These are phyloP conservation scores for Pestalotiopsis sp. DNA, from an alignment of 2,329 filamentous ascomycete genomes.

Conservation along the genomic window DNA sequence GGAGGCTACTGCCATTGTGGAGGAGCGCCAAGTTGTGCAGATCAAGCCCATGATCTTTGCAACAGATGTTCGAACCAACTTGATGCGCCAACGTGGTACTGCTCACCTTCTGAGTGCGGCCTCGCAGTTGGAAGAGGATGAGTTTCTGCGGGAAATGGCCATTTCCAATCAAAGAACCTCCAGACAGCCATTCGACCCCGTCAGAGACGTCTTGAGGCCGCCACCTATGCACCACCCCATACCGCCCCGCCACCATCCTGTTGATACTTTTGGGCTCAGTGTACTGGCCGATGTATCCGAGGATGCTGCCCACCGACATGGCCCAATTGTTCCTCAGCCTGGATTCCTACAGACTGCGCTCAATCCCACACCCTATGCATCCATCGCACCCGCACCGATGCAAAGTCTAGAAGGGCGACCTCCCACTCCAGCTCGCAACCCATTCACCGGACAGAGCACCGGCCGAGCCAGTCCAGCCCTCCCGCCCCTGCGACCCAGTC, in stretches of 20 bases:
- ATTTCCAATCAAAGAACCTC: constrained; percentile 27
- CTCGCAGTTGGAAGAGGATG: constrained; percentile 16
- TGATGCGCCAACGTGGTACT: constrained; percentile 16
- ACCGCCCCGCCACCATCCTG: constrained; percentile 17
- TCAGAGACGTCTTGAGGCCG: constrained; percentile 44
- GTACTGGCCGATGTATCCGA: constrained; percentile 35
- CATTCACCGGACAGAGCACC: constrained; percentile 33
- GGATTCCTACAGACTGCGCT: constrained; percentile 40
- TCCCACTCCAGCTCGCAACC: constrained; percentile 27
- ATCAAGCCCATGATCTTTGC: background rate
- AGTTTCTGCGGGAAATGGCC: constrained; percentile 11
- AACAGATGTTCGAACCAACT: background rate
- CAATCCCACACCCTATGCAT: constrained; percentile 32
- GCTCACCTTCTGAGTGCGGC: constrained; percentile 23
- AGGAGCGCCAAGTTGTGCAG: background rate
- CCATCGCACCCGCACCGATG: constrained; percentile 31
- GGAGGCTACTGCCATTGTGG: constrained; percentile 6
- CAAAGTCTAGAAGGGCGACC: constrained; percentile 22
- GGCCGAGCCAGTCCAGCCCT: constrained; percentile 35
- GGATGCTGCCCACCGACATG: constrained; percentile 29
- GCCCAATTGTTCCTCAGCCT: constrained; percentile 24
- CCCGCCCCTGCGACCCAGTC: constrained; percentile 35
- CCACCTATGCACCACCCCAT: constrained; percentile 28
- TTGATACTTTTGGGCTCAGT: constrained; percentile 29
- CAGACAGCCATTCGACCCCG: constrained; percentile 44